Evolutionary conservation across 306 rosid species (phyloP), one percentile per base, ranked within the genome.

Genomic region (Vigna nakashimae): DNA sequence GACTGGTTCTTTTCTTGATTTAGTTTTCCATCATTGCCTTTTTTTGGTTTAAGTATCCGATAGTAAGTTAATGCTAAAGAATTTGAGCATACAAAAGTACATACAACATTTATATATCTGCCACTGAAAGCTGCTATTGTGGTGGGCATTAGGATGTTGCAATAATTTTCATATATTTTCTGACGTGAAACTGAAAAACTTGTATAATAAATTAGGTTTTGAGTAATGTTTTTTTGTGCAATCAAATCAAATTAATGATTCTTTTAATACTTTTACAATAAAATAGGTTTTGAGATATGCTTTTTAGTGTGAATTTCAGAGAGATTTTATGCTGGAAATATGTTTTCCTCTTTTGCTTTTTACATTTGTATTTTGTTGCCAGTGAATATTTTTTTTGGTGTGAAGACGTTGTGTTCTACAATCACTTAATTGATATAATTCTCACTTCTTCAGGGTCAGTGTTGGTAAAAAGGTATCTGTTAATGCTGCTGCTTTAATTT

Each of bases 1-100:
- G 85, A 85, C 89, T 86, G 85, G 87, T 82, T 81, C 80, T 84
- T 83, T 75, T 32, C 74, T 52, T 71, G 7, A 74, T 81, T 82
- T 77, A 43, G 13, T 63, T 49, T 62, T n/a, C 65, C 46, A 14
- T 55, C 59, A 36, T 66, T 9, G 24, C 53, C 36, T 63, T 55
- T 65, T 82, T 6, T 65, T 17, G 14, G 43, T n/a, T 59, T 49
- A 32, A 46, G 22, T 9, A 71, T 12, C 13, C 48, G 49, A 63
- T 66, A 57, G 79, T 69, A 62, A 77, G 69, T n/a, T 17, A 40
- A 38, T 55, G 40, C 43, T 65, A 55, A 57, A 74, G 77, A 65
- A 79, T 49, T 65, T 50, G 40, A 75, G 51, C 34, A 46, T 64
- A 60, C 46, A 49, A n/a, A 65, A 53, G 74, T 74, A 26, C 77